phyloP scores from a whole-genome alignment of 495 filamentous ascomycete species.

The Penicillium odoratum region DNA sequence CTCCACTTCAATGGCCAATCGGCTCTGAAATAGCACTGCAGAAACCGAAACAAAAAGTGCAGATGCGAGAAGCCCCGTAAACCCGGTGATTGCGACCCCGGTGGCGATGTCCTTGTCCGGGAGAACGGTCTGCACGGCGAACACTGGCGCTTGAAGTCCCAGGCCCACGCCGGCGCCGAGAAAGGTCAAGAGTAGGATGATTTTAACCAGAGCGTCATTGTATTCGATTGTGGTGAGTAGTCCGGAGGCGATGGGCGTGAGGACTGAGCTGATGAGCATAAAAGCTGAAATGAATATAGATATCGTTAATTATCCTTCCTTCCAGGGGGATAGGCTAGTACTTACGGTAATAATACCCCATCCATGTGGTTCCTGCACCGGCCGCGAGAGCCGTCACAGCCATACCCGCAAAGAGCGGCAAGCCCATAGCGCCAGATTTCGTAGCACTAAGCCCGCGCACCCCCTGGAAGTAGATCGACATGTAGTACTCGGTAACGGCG shows the following conservation, averaged over 20 bases:
- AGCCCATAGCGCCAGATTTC: conserved; percentile 32
- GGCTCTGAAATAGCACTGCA: conserved; percentile 71
- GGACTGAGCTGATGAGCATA: conserved; percentile 53
- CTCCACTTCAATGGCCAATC: conserved; percentile 58
- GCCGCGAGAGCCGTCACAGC: conserved; percentile 19
- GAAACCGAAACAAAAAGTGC: conserved; percentile 69
- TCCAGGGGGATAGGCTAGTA: background rate
- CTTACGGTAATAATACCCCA: conserved; percentile 27
- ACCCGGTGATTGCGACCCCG: conserved; percentile 52
- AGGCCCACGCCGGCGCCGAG: conserved; percentile 26
- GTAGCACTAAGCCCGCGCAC: conserved; percentile 30
- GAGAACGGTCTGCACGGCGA: conserved; percentile 49
- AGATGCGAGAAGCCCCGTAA: conserved; percentile 64
- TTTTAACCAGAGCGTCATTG: conserved; percentile 14
- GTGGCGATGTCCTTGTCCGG: conserved; percentile 63
- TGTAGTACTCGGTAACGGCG: conserved; percentile 17
- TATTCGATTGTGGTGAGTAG: conserved; percentile 29
- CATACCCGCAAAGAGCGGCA: conserved; percentile 26
- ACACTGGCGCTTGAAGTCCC: conserved; percentile 53
- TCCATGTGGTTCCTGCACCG: conserved; percentile 19
- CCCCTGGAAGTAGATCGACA: conserved; percentile 42
- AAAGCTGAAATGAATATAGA: conserved; percentile 44
- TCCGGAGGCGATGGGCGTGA: conserved; percentile 62
- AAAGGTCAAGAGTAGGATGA: conserved; percentile 32
- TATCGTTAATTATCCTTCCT: background rate